Evolutionary conservation across 2,329 filamentous ascomycete genomes (phyloP), one percentile per base, ranked within the genome.

Genomic region (Colletotrichum plurivorum): DNA sequence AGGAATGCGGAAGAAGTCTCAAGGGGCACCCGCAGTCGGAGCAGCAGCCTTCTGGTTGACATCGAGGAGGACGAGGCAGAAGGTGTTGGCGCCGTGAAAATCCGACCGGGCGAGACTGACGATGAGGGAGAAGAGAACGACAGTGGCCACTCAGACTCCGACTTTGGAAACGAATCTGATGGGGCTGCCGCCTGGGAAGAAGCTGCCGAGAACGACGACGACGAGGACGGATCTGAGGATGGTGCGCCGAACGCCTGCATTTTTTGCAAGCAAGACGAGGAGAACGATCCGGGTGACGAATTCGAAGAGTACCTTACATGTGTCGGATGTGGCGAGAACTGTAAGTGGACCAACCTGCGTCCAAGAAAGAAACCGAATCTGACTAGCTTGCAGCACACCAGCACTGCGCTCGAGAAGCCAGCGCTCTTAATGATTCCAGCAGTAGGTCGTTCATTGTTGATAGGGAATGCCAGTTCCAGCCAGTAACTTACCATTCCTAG

Each of bases 211-310:
- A 86, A 83, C 18, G 85, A 83, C 39, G 85, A 85, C 66, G 89
- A 89, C 3, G 86, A 86, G 12, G 90, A 91, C 43, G 85, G 86
- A 12, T 86, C 84, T 2, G 88, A 89, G 64, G 83, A 83, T 1
- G 87, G 84, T 51, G 83, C 84, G 16, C 70, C 78, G 60, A 83
- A 81, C 53, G 73, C 77, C 61, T 85, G 79, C 81, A 92, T 94
- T 72, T 97, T 95, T 76, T 98, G 95, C 82, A 90, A 90, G 65
- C 87, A 94, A 78, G 91, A 93, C 72, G 94, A 97, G 81, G 93
- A 96, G 63, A 87, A 95, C 71, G 94, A 95, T 74, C 93, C 93
- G 1, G 90, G 88, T 72, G 92, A 93, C 73, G 93, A 95, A 72
- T 96, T 92, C 75, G 94, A 96, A 79, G 85, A 91, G 67, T 94